Base-by-base conservation (phyloP, 1,284 basidiomycete genomes). In the Cutaneotrichosporon curvatum region DNA sequence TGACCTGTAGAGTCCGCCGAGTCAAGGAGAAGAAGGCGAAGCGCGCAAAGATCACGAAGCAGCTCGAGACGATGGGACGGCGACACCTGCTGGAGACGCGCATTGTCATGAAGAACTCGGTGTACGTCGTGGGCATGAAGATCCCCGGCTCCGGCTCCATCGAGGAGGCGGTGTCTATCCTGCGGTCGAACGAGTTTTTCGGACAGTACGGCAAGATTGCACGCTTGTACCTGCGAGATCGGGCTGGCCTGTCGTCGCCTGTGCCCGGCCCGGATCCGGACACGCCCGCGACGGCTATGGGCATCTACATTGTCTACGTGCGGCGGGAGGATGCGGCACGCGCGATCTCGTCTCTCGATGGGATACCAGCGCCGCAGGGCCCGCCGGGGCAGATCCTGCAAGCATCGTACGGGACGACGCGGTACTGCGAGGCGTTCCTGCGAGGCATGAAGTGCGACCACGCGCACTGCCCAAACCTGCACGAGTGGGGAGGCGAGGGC, bases 161-260 rank as follows among this genome's bases (percentile, higher is more conserved):
- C 73, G 95, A 99, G 78, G 92, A 96, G 88, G 82, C 95, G 39
- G 88, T 97, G 55, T 85, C 91, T 2, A 90, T 91, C 11, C 75
- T 99, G 36, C 87, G 92, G 43, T 92, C 90, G 12, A 85, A 85
- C 63, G 95, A 99, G 58, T 96, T 95, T 72, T 98, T 98, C 71
- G 95, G 95, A 6, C 91, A 96, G 68, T 98, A 97, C 71, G 95
- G 95, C 57, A 95, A 94, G 74, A 96, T 99, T 59, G 83, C 86
- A 39, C 96, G 96, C 74, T 88, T 98, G 50, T 78, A 96, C 45
- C 81, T 99, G 39, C 85, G 88, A 47, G 95, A 97, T 71, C 84
- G 94, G 31, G 84, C 83, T 9, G 49, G 55, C 35, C 42, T 60
- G 22, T 53, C 59, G 15, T 65, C 65, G 80, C 87, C 4, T 81